Evolutionary conservation across 2,329 filamentous ascomycete genomes (phyloP).

Genomic region (Penicillium psychrosexuale): DNA sequence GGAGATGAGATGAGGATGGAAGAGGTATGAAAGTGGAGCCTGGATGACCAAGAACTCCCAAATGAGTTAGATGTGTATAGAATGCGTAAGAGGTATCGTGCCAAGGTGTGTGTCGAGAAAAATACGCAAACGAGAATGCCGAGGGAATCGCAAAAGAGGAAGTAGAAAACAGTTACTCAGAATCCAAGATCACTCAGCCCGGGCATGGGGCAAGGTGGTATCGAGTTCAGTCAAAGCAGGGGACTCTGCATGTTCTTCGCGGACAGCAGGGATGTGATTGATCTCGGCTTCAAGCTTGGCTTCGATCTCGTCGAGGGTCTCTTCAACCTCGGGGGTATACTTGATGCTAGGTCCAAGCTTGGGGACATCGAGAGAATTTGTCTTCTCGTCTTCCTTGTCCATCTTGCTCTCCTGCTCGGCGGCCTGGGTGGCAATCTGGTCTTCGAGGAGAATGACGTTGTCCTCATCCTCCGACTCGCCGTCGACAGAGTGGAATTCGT

Average conservation of each 20-base stretch:
- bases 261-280: not conserved
- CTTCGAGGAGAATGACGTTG: not conserved
- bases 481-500: constrained; percentile 44
- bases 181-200: not conserved
- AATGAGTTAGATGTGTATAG: not conserved
- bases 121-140: not conserved
- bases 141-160: not conserved
- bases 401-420: not conserved
- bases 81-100: not conserved
- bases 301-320: constrained; percentile 8
- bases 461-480: constrained; percentile 28
- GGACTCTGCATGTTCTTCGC: not conserved
- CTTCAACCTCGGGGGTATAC: constrained; percentile 4
- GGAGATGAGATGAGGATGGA: not conserved
- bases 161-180: not conserved
- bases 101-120: not conserved
- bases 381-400: not conserved
- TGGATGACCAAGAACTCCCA: no score
- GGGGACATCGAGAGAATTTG: not conserved
- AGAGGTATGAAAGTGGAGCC: not conserved
- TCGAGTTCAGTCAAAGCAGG: not conserved
- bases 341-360: not conserved
- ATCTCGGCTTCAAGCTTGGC: not conserved
- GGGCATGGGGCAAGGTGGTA: constrained; percentile 3
- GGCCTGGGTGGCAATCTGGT: not conserved